Conservation (phyloP, 2,329 filamentous ascomycete species). For the Aspergillus tubingensis region DNA sequence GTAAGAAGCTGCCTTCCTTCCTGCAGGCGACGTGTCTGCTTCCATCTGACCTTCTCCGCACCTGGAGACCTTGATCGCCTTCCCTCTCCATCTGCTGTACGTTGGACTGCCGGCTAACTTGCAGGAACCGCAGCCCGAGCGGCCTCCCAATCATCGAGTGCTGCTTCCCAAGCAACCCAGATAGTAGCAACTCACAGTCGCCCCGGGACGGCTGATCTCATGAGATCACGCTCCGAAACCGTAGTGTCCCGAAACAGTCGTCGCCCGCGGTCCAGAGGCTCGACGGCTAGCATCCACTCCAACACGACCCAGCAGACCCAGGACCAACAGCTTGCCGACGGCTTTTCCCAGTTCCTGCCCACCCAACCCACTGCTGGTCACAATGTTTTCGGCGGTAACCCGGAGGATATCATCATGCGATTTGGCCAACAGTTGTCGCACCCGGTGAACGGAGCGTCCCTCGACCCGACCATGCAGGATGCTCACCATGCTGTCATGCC, state of each 20-base stretch:
- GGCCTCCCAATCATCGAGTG: conserved; percentile 40
- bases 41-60: background rate
- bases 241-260: conserved; percentile 42
- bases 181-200: conserved; percentile 42
- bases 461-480: conserved; percentile 44
- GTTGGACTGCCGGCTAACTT: conserved; percentile 16
- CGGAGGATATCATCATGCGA: conserved; percentile 50
- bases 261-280: conserved; percentile 49
- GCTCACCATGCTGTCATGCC: conserved; percentile 37
- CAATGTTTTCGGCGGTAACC: conserved; percentile 41
- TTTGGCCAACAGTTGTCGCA: conserved; percentile 47
- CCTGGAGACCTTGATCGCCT: background rate
- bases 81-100: conserved; percentile 7
- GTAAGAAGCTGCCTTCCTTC: conserved; percentile 28
- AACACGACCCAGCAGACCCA: conserved; percentile 48
- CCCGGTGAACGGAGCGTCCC: conserved; percentile 35
- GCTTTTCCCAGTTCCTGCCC: conserved; percentile 42
- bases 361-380: conserved; percentile 37
- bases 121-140: conserved; percentile 33
- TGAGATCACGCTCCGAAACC: conserved; percentile 45
- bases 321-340: conserved; percentile 43
- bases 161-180: conserved; percentile 41
- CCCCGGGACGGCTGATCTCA: conserved; percentile 44
- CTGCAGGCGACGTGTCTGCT: conserved; percentile 12
- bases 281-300: conserved; percentile 52